Evolutionary conservation across 2,329 filamentous ascomycete genomes (phyloP), one percentile per base, ranked within the genome.

Genomic region (Monosporascus sp.): DNA sequence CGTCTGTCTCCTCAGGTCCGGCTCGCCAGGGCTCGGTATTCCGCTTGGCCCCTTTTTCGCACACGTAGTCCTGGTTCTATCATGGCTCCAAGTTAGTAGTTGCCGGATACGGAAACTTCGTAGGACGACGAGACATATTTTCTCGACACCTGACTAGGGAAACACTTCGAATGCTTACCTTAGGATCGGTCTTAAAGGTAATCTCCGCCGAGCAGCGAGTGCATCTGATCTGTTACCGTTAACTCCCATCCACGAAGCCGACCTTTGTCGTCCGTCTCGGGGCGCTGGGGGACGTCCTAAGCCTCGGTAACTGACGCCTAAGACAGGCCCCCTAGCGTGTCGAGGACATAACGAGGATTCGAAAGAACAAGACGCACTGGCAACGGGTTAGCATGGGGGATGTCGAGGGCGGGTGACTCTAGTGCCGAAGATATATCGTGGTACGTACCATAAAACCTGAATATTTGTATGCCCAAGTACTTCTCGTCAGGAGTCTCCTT

Each of bases 1-100:
- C 90, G 60, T 95, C 88, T 2, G 89, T 93, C 74, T 97, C 93
- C 24, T 82, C 79, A 49, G 69, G 69, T 8, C 75, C 74, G 53
- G 82, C 75, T 25, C 90, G 77, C 94, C 94, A 99, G 0, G 89
- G 88, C 70, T 99, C 94, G 58, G 94, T 94, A 70, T 96, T 97
- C 45, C 94, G 81, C 72, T 93, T 90, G 5, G 93, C 94, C 17
- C 94, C 93, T 49, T 81, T 80, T 70, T 95, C 81, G 66, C 80
- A 74, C 79, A 64, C 78, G 65, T 93, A 71, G n/a, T 46, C 43
- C 20, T 46, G 43, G 43, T 25, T 46, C 43, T 43, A 43, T 11
- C 39, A 18, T 14, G 11, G 18, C 11, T 20, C 22, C 20, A 6
- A 43, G 18, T 43, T 43, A 43, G 39, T 43, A 11, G 18, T 7